These are phyloP conservation scores for Salvia splendens DNA, from an alignment of 257 asterid species.

Conservation along the genomic window DNA sequence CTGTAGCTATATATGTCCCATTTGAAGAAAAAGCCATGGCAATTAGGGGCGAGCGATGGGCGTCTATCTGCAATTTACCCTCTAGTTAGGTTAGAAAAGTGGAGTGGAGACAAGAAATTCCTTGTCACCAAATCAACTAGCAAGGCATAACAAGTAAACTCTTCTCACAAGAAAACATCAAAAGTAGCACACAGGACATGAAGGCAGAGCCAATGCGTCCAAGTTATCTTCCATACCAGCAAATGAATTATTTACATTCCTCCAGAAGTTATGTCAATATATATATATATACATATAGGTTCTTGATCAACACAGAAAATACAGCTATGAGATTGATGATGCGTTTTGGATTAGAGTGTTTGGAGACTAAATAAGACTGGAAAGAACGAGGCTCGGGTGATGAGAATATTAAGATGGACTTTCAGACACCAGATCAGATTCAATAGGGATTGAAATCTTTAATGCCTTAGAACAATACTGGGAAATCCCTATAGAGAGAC, in stretches of 20 bases:
- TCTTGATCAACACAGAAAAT: too few relatives aligned
- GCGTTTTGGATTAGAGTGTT: neutral
- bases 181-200: conserved; percentile 15
- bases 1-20: conserved; percentile 82
- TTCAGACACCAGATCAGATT: conserved; percentile 4
- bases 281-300: too few relatives aligned
- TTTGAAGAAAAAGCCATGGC: conserved; percentile 81
- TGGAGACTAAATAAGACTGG: neutral
- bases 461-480: neutral
- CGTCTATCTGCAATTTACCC: conserved; percentile 73
- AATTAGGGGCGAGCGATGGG: conserved; percentile 87
- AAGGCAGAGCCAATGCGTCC: neutral
- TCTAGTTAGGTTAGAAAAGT: conserved; percentile 25
- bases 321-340: neutral
- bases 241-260: conserved; percentile 18
- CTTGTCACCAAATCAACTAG: neutral
- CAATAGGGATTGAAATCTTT: neutral
- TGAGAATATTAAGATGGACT: neutral
- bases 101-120: conserved; percentile 4
- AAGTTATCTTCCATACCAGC: conserved; percentile 18
- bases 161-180: conserved; percentile 11
- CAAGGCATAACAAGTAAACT: conserved; percentile 23
- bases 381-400: neutral
- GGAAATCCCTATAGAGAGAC: neutral
- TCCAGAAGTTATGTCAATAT: neutral